Evolutionary conservation across 2,329 filamentous ascomycete species (phyloP).

Genomic region (Sclerotinia glacialis): DNA sequence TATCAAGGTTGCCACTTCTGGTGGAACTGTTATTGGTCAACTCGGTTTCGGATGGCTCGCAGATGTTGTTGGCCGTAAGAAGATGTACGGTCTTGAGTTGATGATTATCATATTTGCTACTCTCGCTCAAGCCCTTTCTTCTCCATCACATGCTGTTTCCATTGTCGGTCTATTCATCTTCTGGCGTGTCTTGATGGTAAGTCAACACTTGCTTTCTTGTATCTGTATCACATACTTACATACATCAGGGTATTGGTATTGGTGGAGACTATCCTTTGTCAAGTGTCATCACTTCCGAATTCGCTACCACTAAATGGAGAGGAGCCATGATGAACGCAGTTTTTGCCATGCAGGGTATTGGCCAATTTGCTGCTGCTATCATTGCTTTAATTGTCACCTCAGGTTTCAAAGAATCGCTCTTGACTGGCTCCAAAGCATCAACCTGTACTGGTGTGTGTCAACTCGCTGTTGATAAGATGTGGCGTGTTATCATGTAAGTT

Average conservation of each 20-base stretch:
- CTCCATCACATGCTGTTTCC: slow-evolving; percentile 60
- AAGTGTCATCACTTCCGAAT: slow-evolving; percentile 82
- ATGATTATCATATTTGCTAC: slow-evolving; percentile 79
- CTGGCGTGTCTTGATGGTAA: slow-evolving; percentile 72
- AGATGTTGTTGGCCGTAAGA: slow-evolving; percentile 73
- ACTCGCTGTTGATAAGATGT: slow-evolving; percentile 82
- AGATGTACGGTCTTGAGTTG: slow-evolving; percentile 75
- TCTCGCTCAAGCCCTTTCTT: slow-evolving; percentile 66
- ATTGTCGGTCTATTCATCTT: slow-evolving; percentile 69
- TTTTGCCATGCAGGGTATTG: slow-evolving; percentile 84
- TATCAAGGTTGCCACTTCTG: slow-evolving; percentile 82
- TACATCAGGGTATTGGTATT: slow-evolving; percentile 56
- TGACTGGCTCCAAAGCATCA: slow-evolving; percentile 49
- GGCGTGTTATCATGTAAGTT: slow-evolving; percentile 65
- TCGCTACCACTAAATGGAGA: slow-evolving; percentile 80
- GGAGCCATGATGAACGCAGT: slow-evolving; percentile 85
- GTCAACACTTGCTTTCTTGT: background rate
- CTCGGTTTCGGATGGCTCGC: slow-evolving; percentile 75
- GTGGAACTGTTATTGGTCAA: slow-evolving; percentile 80
- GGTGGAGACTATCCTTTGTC: slow-evolving; percentile 80
- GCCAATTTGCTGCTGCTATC: slow-evolving; percentile 72
- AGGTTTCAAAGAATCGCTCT: slow-evolving; percentile 65
- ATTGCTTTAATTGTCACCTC: slow-evolving; percentile 72
- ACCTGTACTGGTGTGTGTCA: slow-evolving; percentile 63
- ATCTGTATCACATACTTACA: slow-evolving; percentile 36